A percentile compares a stretch with the other conserved stretches of the same genome.
Evolutionary conservation across 2,329 filamentous ascomycete genomes (phyloP).

Genomic region (Talaromyces sp.): DNA sequence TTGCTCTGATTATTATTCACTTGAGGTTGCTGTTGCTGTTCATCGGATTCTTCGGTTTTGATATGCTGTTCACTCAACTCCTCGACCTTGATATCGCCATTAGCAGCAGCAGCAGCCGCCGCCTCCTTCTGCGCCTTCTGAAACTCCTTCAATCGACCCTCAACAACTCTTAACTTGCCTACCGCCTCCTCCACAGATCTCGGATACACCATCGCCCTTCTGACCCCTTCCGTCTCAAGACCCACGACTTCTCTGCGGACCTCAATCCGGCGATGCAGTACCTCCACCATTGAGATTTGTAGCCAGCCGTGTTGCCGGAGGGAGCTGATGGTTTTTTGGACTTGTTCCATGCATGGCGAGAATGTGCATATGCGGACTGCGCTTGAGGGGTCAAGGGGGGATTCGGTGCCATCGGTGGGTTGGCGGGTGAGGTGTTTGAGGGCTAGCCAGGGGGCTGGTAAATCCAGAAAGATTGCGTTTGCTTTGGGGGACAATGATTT

Average conservation of each 20-base stretch:
- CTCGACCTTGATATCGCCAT: background rate
- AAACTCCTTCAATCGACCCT: constrained; percentile 66
- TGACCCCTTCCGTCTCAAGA: constrained; percentile 63
- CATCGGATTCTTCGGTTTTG: background rate
- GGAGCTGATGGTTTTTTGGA: constrained; percentile 76
- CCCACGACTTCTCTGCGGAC: constrained; percentile 79
- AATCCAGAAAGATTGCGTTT: constrained; percentile 51
- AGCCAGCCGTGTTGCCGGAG: constrained; percentile 83
- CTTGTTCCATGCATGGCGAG: constrained; percentile 95
- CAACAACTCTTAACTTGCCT: constrained; percentile 68
- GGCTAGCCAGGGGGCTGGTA: constrained; percentile 53
- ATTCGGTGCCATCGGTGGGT: constrained; percentile 34
- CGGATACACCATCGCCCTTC: constrained; percentile 66
- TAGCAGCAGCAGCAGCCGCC: constrained; percentile 24
- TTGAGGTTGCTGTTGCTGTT: background rate
- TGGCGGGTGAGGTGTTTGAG: constrained; percentile 48
- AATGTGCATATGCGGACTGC: constrained; percentile 86
- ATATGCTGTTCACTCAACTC: background rate
- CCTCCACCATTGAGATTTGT: constrained; percentile 89
- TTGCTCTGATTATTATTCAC: background rate
- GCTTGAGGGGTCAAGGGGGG: constrained; percentile 67
- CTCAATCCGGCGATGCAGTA: constrained; percentile 75
- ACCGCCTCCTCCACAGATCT: constrained; percentile 76
- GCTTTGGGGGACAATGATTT: constrained; percentile 44
- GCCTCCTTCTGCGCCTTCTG: constrained; percentile 46